Percentiles rank a stretch among this genome's conserved stretches.
These are phyloP conservation scores for Musa itinerans DNA, from an alignment of 176 grass and related monocot genomes.

Conservation along the genomic window DNA sequence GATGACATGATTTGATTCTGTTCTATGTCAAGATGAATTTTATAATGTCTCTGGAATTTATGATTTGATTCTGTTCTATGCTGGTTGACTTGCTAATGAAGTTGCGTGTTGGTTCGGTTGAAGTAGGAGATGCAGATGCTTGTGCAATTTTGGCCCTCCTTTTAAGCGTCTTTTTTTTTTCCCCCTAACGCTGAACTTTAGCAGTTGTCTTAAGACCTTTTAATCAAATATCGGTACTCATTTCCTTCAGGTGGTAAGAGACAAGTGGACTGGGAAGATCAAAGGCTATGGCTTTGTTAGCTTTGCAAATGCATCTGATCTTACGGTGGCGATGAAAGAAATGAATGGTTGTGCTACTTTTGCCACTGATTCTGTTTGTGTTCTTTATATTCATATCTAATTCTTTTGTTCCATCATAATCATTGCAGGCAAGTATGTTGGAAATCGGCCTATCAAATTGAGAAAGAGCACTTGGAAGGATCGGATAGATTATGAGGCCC, in stretches of 20 bases:
- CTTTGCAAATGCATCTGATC: conserved; percentile 52
- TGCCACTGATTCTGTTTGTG: not conserved
- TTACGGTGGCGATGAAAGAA: conserved; percentile 63
- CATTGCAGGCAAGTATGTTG: conserved; percentile 76
- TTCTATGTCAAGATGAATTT: too few species aligned
- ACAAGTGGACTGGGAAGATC: conserved; percentile 62
- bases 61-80: too few species aligned
- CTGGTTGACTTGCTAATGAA: too few species aligned
- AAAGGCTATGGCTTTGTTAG: conserved; percentile 80
- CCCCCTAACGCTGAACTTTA: too few species aligned
- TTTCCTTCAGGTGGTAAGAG: conserved; percentile 20
- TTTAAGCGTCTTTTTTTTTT: too few species aligned
- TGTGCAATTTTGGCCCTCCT: too few species aligned
- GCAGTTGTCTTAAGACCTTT: not conserved
- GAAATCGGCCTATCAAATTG: conserved; percentile 76
- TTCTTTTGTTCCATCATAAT: not conserved
- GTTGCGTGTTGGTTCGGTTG: too few species aligned
- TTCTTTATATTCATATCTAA: not conserved
- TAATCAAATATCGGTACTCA: not conserved
- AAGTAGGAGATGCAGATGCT: too few species aligned
- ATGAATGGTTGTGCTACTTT: conserved; percentile 45
- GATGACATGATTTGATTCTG: too few species aligned
- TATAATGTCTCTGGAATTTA: too few species aligned
- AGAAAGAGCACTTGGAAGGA: conserved; percentile 78
- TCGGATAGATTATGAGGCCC: too few species aligned